Conservation (phyloP, 345 rosid species). For the Eucalyptus fibrosa region DNA sequence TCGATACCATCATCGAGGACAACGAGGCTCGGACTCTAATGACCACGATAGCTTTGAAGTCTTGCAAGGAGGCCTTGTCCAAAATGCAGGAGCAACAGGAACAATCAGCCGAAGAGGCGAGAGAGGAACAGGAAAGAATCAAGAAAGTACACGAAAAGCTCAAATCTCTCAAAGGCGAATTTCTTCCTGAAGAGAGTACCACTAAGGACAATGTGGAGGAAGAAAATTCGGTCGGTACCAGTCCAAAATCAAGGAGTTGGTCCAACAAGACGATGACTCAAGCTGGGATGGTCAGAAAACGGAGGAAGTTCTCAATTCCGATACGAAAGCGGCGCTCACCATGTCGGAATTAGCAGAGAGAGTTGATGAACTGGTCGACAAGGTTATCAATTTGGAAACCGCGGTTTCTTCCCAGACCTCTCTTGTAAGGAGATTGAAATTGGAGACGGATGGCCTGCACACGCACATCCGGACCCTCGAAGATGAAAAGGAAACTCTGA, state of each 20-base stretch:
- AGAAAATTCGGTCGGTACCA: background rate
- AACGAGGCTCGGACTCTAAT: slow-evolving; percentile 68
- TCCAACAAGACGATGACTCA: background rate
- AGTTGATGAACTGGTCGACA: slow-evolving; percentile 70
- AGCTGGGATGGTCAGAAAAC: slow-evolving; percentile 15
- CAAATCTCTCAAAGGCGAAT: slow-evolving; percentile 15
- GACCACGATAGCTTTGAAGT: slow-evolving; percentile 58
- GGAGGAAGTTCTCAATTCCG: slow-evolving; percentile 12
- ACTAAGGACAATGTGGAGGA: background rate
- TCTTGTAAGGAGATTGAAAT: slow-evolving; percentile 37
- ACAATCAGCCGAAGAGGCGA: slow-evolving; percentile 35
- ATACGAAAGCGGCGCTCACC: slow-evolving; percentile 14
- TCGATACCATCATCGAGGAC: slow-evolving; percentile 43
- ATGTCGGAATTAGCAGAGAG: slow-evolving; percentile 49
- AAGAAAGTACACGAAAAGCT: slow-evolving; percentile 28
- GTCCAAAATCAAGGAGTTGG: background rate
- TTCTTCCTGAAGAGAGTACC: background rate
- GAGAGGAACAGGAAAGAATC: slow-evolving; percentile 34
- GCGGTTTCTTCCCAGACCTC: slow-evolving; percentile 51
- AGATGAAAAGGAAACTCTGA: slow-evolving; percentile 41
- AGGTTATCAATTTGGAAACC: slow-evolving; percentile 47
- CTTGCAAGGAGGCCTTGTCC: slow-evolving; percentile 52
- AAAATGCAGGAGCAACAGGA: slow-evolving; percentile 51
- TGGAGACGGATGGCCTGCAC: slow-evolving; percentile 48
- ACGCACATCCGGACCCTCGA: slow-evolving; percentile 38